These are phyloP conservation scores for Stentor coeruleus DNA, from an alignment of 73 alveolate genomes.

Conservation along the genomic window DNA sequence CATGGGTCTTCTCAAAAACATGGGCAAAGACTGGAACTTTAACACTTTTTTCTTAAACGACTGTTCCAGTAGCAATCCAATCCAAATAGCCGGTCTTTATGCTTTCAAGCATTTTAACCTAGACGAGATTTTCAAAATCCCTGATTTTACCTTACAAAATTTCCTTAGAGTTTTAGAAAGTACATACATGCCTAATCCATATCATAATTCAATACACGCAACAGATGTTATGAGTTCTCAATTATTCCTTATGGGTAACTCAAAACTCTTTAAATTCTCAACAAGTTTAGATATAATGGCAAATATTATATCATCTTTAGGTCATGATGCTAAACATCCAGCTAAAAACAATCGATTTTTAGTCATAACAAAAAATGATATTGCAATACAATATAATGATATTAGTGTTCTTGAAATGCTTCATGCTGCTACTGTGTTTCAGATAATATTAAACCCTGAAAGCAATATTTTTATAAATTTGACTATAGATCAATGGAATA, in stretches of 20 bases:
- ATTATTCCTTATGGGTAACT: not conserved
- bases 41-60: not conserved
- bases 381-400: conserved; percentile 56
- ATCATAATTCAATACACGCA: conserved; percentile 64
- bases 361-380: conserved; percentile 32
- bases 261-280: conserved; percentile 7
- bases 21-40: conserved; percentile 25
- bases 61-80: not conserved
- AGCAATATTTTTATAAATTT: conserved; percentile 29
- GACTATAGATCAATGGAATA: conserved; percentile 38
- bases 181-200: conserved; percentile 43
- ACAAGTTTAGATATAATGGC: conserved; percentile 45
- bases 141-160: not conserved
- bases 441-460: conserved; percentile 35
- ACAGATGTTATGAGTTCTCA: conserved; percentile 46
- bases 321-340: conserved; percentile 67
- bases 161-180: not conserved
- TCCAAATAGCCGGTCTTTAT: not conserved
- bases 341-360: conserved; percentile 55
- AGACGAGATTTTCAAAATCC: not conserved
- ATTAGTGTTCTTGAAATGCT: conserved; percentile 52
- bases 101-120: not conserved
- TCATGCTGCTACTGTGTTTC: conserved; percentile 49
- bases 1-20: not conserved
- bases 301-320: conserved; percentile 50